These are phyloP conservation scores for Psilocybe cyanescens DNA, from an alignment of 768 basidiomycete genomes.

Conservation along the genomic window DNA sequence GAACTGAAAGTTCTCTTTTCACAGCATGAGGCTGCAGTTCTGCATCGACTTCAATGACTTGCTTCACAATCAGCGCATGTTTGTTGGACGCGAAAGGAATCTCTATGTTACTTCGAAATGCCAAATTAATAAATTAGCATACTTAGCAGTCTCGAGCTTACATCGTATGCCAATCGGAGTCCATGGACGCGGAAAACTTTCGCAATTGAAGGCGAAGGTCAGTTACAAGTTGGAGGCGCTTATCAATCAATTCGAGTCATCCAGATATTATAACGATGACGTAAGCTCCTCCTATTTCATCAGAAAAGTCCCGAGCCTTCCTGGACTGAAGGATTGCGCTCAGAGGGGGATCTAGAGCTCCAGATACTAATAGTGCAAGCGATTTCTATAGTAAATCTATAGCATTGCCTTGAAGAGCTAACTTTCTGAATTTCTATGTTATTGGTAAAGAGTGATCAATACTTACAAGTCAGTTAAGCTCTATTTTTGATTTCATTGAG, in stretches of 20 bases:
- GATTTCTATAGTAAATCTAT: no score
- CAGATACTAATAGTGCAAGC: no score
- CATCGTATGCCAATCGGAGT: slow-evolving; percentile 56
- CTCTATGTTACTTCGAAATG: slow-evolving; percentile 48
- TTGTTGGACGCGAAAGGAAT: slow-evolving; percentile 77
- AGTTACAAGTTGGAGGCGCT: not conserved
- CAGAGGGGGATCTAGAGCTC: no score
- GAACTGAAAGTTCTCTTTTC: slow-evolving; percentile 67
- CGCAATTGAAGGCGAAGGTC: not conserved
- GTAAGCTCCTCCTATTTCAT: no score
- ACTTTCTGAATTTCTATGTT: no score
- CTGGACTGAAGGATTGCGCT: no score
- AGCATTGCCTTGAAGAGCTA: no score
- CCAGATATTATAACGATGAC: no score
- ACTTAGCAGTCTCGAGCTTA: slow-evolving; percentile 29
- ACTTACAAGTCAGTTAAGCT: no score
- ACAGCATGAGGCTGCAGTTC: slow-evolving; percentile 86
- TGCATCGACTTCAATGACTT: slow-evolving; percentile 84
- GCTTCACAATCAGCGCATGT: slow-evolving; percentile 82
- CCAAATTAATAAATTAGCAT: not conserved
- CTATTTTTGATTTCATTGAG: no score
- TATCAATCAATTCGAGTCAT: not conserved
- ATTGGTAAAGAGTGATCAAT: no score
- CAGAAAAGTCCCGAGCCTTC: no score
- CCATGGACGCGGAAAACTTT: not conserved